These are phyloP conservation scores for Teratosphaeria zuluensis DNA, from an alignment of 2,329 filamentous ascomycete genomes.

Conservation along the genomic window DNA sequence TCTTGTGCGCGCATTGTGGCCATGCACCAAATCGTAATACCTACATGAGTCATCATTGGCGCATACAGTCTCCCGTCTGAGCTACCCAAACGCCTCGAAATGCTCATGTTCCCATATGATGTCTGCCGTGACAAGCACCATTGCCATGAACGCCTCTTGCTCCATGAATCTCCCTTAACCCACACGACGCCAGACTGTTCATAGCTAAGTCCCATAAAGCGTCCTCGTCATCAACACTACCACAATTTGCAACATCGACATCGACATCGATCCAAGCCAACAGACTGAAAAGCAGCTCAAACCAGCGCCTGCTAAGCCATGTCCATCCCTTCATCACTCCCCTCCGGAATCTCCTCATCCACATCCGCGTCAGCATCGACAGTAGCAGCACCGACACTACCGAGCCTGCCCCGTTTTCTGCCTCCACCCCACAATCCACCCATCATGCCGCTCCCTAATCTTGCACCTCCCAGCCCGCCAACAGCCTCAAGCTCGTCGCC, in stretches of 20 bases:
- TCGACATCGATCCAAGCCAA: background rate
- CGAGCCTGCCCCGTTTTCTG: slow-evolving; percentile 35
- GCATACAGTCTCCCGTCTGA: background rate
- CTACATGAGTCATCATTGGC: background rate
- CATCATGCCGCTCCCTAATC: slow-evolving; percentile 31
- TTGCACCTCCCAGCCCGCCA: slow-evolving; percentile 43
- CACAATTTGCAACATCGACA: background rate
- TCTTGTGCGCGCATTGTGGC: background rate
- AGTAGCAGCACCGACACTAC: slow-evolving; percentile 33
- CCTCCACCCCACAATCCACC: slow-evolving; percentile 24
- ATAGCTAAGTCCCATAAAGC: background rate
- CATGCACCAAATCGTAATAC: background rate
- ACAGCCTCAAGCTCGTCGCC: slow-evolving; percentile 70
- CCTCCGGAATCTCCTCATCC: slow-evolving; percentile 22
- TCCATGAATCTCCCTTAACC: background rate
- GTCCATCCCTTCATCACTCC: slow-evolving; percentile 12
- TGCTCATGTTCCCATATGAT: background rate
- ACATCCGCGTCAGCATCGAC: slow-evolving; percentile 33
- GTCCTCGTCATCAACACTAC: background rate
- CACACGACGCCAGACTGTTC: background rate
- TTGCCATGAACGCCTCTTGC: background rate
- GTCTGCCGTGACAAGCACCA: background rate
- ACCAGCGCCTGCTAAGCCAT: background rate
- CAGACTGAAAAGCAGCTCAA: background rate
- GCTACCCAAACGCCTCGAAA: background rate